Percentiles rank a stretch among this genome's conserved stretches.
These are phyloP conservation scores for Chenopodium suecicum DNA, from an alignment of 148 eudicot species.

Conservation along the genomic window DNA sequence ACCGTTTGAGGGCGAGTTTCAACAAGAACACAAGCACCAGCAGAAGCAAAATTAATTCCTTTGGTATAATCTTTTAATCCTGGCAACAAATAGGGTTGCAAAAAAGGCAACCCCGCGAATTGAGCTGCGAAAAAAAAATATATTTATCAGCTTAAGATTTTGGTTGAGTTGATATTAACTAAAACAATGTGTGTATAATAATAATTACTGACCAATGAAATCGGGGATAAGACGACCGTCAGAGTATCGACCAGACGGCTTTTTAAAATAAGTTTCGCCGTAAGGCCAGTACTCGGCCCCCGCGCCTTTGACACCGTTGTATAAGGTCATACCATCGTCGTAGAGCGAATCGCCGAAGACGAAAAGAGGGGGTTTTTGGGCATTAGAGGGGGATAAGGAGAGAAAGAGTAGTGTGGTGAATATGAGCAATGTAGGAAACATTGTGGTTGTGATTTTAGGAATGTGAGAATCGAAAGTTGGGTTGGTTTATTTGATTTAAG, in stretches of 20 bases:
- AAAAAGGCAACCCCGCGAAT: constrained; percentile 38
- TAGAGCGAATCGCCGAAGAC: constrained; percentile 58
- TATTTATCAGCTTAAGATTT: no score
- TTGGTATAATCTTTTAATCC: constrained; percentile 30
- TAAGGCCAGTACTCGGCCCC: constrained; percentile 41
- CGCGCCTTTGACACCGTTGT: constrained; percentile 31
- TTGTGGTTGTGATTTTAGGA: neutral
- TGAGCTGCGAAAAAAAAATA: constrained; percentile 26
- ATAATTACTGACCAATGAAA: constrained; percentile 36
- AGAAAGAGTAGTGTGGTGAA: neutral
- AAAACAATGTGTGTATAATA: no score
- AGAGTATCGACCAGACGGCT: constrained; percentile 42
- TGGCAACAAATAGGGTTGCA: constrained; percentile 39
- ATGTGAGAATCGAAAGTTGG: neutral
- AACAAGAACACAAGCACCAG: constrained; percentile 46
- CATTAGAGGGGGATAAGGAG: neutral
- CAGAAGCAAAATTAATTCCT: constrained; percentile 51
- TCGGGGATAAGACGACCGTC: constrained; percentile 57
- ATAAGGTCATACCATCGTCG: constrained; percentile 44
- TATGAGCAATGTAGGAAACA: constrained; percentile 3
- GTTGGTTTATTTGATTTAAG: no score
- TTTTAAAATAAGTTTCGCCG: constrained; percentile 43
- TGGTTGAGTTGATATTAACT: no score
- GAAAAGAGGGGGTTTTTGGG: constrained; percentile 31
- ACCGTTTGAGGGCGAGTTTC: constrained; percentile 40